Evolutionary conservation across 1,284 basidiomycete genomes (phyloP).

Genomic region (Leccinum fallax): DNA sequence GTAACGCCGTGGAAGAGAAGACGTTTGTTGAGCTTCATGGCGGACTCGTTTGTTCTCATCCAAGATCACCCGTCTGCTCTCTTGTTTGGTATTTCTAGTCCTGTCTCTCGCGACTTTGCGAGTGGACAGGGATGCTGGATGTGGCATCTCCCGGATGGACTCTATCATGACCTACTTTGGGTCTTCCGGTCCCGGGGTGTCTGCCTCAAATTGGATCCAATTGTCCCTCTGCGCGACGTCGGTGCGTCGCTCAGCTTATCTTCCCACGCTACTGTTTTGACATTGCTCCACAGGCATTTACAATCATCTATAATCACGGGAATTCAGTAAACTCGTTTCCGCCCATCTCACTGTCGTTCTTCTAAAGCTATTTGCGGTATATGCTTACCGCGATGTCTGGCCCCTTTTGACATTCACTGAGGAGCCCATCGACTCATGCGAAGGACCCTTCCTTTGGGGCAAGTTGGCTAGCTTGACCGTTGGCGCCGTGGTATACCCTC

Average conservation of each 20-base stretch:
- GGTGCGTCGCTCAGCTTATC: not conserved
- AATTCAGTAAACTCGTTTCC: conserved; percentile 3
- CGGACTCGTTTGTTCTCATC: not conserved
- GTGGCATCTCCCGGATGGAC: not conserved
- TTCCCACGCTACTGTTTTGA: not conserved
- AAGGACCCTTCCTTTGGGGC: conserved; percentile 33
- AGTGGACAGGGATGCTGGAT: not conserved
- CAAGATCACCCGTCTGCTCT: conserved; percentile 3
- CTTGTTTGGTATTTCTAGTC: not conserved
- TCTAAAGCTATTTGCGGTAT: conserved; percentile 38
- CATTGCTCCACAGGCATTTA: not conserved
- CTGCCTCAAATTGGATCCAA: not conserved
- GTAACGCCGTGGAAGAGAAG: not conserved
- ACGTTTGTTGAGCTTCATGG: not conserved
- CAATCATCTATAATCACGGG: not conserved
- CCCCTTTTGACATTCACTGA: conserved; percentile 48
- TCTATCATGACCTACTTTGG: not conserved
- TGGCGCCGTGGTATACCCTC: conserved; percentile 1
- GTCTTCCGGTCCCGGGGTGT: not conserved
- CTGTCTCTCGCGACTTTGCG: not conserved
- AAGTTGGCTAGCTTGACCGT: conserved; percentile 1
- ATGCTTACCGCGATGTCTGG: conserved; percentile 56
- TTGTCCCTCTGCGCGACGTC: conserved; percentile 2
- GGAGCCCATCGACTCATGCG: conserved; percentile 24
- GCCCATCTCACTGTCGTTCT: not conserved